These are phyloP conservation scores for Pseudotulostoma volvatum DNA, from an alignment of 495 filamentous ascomycete genomes.

Conservation along the genomic window DNA sequence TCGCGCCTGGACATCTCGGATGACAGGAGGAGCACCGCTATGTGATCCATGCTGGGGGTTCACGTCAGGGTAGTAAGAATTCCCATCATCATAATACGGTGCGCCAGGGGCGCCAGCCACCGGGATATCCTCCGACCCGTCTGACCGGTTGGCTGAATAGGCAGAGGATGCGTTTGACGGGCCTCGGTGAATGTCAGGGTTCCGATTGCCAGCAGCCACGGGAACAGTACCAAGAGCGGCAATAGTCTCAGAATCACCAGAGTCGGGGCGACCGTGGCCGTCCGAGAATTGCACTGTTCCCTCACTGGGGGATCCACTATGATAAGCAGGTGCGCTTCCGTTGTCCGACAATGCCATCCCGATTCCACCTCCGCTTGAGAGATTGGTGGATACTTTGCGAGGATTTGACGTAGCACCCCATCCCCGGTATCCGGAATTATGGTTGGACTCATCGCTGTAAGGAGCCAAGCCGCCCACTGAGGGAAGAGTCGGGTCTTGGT, in stretches of 20 bases:
- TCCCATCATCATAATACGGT: conserved; percentile 34
- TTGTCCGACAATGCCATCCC: conserved; percentile 62
- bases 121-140: conserved; percentile 61
- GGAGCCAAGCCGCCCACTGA: conserved; percentile 26
- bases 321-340: conserved; percentile 36
- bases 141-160: conserved; percentile 74
- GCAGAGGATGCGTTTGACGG: conserved; percentile 93
- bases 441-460: conserved; percentile 27
- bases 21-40: conserved; percentile 54
- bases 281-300: conserved; percentile 51
- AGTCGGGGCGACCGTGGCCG: conserved; percentile 38
- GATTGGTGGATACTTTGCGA: conserved; percentile 72
- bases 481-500: conserved; percentile 73
- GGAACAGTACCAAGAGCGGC: conserved; percentile 60
- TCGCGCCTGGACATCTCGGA: conserved; percentile 81
- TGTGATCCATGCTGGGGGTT: conserved; percentile 37
- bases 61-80: conserved; percentile 38
- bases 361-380: conserved; percentile 56
- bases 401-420: conserved; percentile 83
- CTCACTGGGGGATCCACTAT: conserved; percentile 48
- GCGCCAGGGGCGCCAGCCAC: conserved; percentile 33
- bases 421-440: conserved; percentile 73
- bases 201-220: conserved; percentile 42
- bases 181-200: conserved; percentile 61
- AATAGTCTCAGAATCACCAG: conserved; percentile 56